Base-by-base conservation (phyloP, 176 grass and related monocot genomes). In the Pontederia crassipes region DNA sequence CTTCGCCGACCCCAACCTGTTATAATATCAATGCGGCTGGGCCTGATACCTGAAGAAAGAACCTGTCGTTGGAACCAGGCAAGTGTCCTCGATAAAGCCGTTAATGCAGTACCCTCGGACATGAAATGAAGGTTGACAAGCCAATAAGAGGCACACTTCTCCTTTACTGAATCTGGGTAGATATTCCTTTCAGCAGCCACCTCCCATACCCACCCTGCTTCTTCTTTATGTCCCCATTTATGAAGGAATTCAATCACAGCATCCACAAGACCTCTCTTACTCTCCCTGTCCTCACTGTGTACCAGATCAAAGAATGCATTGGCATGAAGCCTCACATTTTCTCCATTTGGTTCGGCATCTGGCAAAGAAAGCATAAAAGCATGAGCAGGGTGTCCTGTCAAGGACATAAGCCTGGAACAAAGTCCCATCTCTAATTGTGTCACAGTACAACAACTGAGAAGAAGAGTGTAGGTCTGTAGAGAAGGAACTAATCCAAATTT, bases 1-100 rank as follows among this genome's bases (percentile, higher is more conserved):
- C 93, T 97, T 64, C 93, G 75, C 75, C 93, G 77, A 40, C 93
- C 87, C 93, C 93, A 97, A 17, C 93, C 93, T 0, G 93, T 97
- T 17, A 97, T 81, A 17, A 97, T 97, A 68, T 97, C 93, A 3
- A 97, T 85, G 50, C 93, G 82, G 35, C 79, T 66, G 5, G 79
- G 79, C 45, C 67, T 77, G 8, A 59, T 61, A 3, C 87, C 87
- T 63, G 82, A 74, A 35, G 66, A 52, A 53, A 84, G 50, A 54
- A 97, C 66, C 74, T 83, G 73, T 77, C 79, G 82, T n/a, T 84
- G 87, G 65, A 97, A 97, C 87, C 92, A 88, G 8, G 92, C 84
- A 3, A 97, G 81, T 9, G 87, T 97, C 73, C 87, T 80, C 2
- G 93, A 91, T 56, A 97, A 54, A 0, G 87, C 92, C 10, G 79